A percentile compares a stretch with the other conserved stretches of the same genome.
phyloP scores from a whole-genome alignment of 2,329 filamentous ascomycete genomes.

The Penicillium sp. region DNA sequence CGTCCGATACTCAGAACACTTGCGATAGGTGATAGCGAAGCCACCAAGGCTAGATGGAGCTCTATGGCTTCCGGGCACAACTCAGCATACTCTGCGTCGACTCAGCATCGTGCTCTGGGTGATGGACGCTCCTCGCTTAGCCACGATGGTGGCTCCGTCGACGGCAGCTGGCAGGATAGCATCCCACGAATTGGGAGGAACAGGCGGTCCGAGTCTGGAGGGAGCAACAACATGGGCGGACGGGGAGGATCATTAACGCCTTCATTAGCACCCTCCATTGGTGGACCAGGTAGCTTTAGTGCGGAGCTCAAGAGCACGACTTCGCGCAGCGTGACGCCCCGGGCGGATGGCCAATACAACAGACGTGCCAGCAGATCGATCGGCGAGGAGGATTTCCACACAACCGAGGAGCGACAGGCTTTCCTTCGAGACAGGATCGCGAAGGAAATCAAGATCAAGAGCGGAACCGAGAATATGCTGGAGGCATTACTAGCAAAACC shows the following conservation, averaged over 20 bases:
- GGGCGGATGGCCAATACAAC: constrained; percentile 57
- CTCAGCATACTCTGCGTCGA: constrained; percentile 42
- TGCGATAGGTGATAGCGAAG: constrained; percentile 36
- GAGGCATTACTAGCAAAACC: constrained; percentile 94
- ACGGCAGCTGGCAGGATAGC: constrained; percentile 40
- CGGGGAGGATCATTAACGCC: constrained; percentile 52
- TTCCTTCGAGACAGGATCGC: constrained; percentile 80
- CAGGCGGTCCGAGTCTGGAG: constrained; percentile 55
- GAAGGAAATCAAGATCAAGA: constrained; percentile 96
- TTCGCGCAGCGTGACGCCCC: constrained; percentile 60
- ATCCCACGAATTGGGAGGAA: constrained; percentile 33
- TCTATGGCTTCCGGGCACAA: constrained; percentile 46
- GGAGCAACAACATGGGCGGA: constrained; percentile 62
- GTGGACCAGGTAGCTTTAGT: constrained; percentile 80
- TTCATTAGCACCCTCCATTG: constrained; percentile 56
- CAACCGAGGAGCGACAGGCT: constrained; percentile 70
- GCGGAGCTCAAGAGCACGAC: constrained; percentile 73
- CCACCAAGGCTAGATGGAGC: constrained; percentile 42
- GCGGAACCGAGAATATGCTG: constrained; percentile 94
- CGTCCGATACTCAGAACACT: constrained; percentile 21
- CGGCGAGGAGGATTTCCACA: constrained; percentile 60
- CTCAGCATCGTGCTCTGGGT: constrained; percentile 39
- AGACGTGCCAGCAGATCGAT: constrained; percentile 43
- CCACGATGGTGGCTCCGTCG: constrained; percentile 37
- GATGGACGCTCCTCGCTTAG: constrained; percentile 40